Evolutionary conservation across 306 rosid genomes (phyloP), one percentile per base, ranked within the genome.

Genomic region (Cucurbita maxima): DNA sequence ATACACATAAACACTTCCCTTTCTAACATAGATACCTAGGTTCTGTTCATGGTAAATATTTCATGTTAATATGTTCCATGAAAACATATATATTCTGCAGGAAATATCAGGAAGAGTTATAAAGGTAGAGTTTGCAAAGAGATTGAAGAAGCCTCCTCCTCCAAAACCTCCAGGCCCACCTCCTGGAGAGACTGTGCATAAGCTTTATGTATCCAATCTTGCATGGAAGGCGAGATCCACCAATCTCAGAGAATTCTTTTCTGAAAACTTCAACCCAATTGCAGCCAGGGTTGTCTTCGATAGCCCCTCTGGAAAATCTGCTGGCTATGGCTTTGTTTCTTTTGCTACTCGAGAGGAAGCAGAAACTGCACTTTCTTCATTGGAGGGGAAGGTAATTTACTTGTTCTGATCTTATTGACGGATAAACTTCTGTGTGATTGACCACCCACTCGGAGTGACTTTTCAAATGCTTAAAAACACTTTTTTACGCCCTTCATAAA

Each of bases 261-360:
- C 95, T 9, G 82, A 83, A 75, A 86, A 82, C 83, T 91, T 84
- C 69, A 94, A 87, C 48, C 97, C 99, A 56, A 87, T 58, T 81
- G 83, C 97, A 40, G 88, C 92, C 57, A 88, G 95, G 77, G 89
- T 94, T 79, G 96, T 94, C 81, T 88, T 90, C 56, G 90, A 88
- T 30, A 83, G 79, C 20, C 84, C 88, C 77, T 34, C 76, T 43
- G 92, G 95, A 74, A 89, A 76, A 76, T 84, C 96, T 75, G 77
- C 88, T 40, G 96, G 98, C 25, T 90, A 88, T 78, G 98, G 94
- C 55, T 93, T 88, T 81, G 90, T 88, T 77, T 88, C 94, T 83
- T 93, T 87, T 71, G 74, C 71, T 48, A 88, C 92, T 14, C 73
- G 61, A 77, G 96, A 93, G 79, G 98, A 93, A 75, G 97, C 92